Conservation (phyloP, 2,329 filamentous ascomycete species). For the Zymoseptoria brevis region DNA sequence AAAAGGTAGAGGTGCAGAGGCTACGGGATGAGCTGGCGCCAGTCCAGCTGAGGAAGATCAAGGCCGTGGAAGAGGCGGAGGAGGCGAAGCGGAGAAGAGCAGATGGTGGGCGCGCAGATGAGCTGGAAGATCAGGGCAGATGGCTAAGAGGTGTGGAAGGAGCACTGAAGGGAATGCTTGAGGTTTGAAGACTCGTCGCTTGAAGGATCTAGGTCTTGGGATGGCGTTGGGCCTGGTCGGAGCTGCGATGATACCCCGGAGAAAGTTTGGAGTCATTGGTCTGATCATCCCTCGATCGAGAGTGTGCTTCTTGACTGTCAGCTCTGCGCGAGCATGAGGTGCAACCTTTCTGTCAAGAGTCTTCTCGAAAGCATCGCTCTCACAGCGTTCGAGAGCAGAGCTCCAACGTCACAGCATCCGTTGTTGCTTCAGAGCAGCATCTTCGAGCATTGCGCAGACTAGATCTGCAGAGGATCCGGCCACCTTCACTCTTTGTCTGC, state of each 20-base stretch:
- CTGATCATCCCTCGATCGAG: too few relatives aligned
- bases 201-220: neutral
- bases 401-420: too few relatives aligned
- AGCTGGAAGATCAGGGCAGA: conserved; percentile 65
- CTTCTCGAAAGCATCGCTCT: too few relatives aligned
- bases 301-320: too few relatives aligned
- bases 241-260: neutral
- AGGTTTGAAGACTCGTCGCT: conserved; percentile 33
- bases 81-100: conserved; percentile 65
- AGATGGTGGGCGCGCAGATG: conserved; percentile 58
- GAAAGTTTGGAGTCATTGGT: neutral
- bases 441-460: too few relatives aligned
- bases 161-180: conserved; percentile 55
- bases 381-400: too few relatives aligned
- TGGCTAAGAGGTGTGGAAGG: conserved; percentile 67
- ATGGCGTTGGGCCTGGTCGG: neutral
- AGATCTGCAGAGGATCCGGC: too few relatives aligned
- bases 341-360: too few relatives aligned
- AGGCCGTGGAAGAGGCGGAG: conserved; percentile 56
- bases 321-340: too few relatives aligned
- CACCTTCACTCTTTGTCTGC: too few relatives aligned
- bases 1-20: conserved; percentile 58
- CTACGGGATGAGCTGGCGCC: conserved; percentile 60
- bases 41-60: conserved; percentile 59
- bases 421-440: too few relatives aligned